Evolutionary conservation across 2,329 filamentous ascomycete species (phyloP), one percentile per base, ranked within the genome.

Genomic region (Colletotrichum sp.): DNA sequence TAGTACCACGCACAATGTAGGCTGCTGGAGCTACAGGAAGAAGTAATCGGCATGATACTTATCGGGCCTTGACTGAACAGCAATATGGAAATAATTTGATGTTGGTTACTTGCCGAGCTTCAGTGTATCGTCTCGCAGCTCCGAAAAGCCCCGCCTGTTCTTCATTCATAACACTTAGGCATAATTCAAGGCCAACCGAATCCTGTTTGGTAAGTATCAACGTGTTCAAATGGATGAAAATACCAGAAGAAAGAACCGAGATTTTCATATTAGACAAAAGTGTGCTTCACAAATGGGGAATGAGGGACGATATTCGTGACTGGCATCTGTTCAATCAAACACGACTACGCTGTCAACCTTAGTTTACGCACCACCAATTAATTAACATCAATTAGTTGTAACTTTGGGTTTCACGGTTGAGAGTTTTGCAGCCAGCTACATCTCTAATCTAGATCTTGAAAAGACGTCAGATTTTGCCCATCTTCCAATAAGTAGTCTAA

Each of bases 221-320:
- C 1, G 5, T 21, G 3, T 21, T 48, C 2, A n/a, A 2, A n/a
- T 4, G 1, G 9, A 21, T 21, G 18, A 48, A n/a, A 48, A 0
- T 1, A 48, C 13, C 43, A 21, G 18, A 0, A n/a, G 0, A 21
- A 0, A 1, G 18, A 52, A 6, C 2, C 10, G 1, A 21, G 12
- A 52, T 1, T 52, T n/a, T 13, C n/a, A 52, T 21, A 21, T 13
- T 8, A 21, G n/a, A 21, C 10, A 13, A 13, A 52, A 12, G 0
- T 1, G 6, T 21, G 2, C 1, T 21, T 48, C 5, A 13, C 4
- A 7, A 13, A 48, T 21, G 43, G 18, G 18, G 6, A 7, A 21
- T 13, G 6, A 52, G n/a, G 12, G 0, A 21, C 43, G 5, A 6
- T 36, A 21, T 21, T 21, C n/a, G 16, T 13, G 0, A 0, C 10